A percentile compares a stretch with the other conserved stretches of the same genome.
phyloP scores from a whole-genome alignment of 768 basidiomycete genomes.

The Tremella yokohamensis region DNA sequence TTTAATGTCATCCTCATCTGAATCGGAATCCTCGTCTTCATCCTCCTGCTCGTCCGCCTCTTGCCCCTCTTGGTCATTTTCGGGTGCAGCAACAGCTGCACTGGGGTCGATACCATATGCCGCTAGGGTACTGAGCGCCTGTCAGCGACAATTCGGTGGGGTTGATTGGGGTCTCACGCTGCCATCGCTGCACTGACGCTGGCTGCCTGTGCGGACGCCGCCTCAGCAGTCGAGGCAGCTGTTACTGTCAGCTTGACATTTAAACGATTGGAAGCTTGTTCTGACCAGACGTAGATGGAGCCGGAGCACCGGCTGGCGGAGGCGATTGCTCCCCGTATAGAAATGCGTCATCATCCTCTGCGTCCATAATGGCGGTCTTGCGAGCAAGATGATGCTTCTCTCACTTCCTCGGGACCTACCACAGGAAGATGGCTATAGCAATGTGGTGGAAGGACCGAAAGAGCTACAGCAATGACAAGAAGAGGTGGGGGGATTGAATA shows the following conservation, averaged over 20 bases:
- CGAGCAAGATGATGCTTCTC: background rate
- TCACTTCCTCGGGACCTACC: no score
- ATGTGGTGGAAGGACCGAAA: no score
- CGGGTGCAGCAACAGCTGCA: conserved; percentile 23
- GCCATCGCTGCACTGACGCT: conserved; percentile 19
- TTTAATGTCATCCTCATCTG: conserved; percentile 46
- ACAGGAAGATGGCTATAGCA: no score
- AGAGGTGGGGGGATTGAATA: background rate
- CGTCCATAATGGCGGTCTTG: conserved; percentile 13
- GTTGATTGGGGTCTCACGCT: conserved; percentile 8
- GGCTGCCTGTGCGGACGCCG: conserved; percentile 3
- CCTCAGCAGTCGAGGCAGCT: background rate
- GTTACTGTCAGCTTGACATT: background rate
- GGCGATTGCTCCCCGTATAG: conserved; percentile 17
- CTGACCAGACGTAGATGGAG: no score
- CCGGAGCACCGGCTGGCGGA: background rate
- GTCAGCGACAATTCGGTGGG: background rate
- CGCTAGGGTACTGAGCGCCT: conserved; percentile 21
- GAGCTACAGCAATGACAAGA: background rate
- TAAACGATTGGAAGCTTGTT: no score
- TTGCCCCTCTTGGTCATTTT: conserved; percentile 36
- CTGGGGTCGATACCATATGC: conserved; percentile 38
- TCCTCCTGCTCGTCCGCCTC: conserved; percentile 36
- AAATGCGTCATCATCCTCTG: conserved; percentile 26
- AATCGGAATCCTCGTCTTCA: conserved; percentile 28